A percentile compares a stretch with the other conserved stretches of the same genome.
Evolutionary conservation across 2,329 filamentous ascomycete genomes (phyloP).

Genomic region (Colletotrichum orbiculare): DNA sequence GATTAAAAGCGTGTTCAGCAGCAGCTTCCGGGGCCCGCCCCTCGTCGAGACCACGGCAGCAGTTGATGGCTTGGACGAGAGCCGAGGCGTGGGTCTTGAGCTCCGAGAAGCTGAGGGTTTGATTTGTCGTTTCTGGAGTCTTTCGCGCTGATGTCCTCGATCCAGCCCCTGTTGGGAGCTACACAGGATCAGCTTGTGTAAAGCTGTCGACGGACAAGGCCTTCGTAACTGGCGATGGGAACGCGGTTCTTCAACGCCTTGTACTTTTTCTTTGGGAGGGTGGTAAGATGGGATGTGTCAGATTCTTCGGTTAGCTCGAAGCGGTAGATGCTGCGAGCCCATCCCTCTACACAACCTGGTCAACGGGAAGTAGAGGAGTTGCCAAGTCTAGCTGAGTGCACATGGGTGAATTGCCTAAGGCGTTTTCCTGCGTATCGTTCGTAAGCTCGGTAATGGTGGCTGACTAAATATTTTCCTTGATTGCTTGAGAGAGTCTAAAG

Average conservation of each 20-base stretch:
- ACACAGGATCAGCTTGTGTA: constrained; percentile 46
- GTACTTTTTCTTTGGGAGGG: constrained; percentile 1
- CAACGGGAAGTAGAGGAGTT: constrained; percentile 25
- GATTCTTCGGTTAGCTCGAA: constrained; percentile 22
- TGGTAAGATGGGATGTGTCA: constrained; percentile 12
- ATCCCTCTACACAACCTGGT: constrained; percentile 26
- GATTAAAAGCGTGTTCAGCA: constrained; percentile 27
- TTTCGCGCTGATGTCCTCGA: constrained; percentile 42
- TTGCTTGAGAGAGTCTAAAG: no score
- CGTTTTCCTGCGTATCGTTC: neutral
- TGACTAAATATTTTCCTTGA: no score
- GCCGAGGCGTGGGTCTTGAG: constrained; percentile 41
- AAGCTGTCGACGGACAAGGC: constrained; percentile 39
- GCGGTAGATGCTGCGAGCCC: constrained; percentile 16
- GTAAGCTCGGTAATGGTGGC: no score
- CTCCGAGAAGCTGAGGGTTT: constrained; percentile 43
- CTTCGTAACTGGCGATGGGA: constrained; percentile 21
- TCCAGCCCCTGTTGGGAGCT: constrained; percentile 41
- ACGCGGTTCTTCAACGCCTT: constrained; percentile 11
- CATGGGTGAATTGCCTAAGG: neutral
- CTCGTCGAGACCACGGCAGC: constrained; percentile 37
- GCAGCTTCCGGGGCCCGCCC: constrained; percentile 41
- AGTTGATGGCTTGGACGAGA: constrained; percentile 40
- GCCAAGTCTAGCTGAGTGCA: neutral
- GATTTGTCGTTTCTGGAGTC: constrained; percentile 40